Percentiles rank a stretch among this genome's conserved stretches.
phyloP scores from a whole-genome alignment of 495 filamentous ascomycete genomes.

The Pseudevernia furfuracea region DNA sequence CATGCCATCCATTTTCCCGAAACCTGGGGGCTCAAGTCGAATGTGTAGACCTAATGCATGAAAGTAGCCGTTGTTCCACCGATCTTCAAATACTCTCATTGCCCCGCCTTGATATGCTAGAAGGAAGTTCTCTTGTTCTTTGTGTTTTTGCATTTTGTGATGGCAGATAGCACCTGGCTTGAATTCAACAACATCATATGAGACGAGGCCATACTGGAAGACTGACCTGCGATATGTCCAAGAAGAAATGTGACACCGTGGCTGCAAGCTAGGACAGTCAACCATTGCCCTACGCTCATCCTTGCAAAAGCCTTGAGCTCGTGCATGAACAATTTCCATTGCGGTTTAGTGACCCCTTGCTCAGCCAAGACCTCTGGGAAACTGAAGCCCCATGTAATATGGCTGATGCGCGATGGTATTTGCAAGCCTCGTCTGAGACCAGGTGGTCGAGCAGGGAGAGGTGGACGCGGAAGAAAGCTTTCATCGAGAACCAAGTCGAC shows the following conservation, averaged over 20 bases:
- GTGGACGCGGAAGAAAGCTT: not conserved
- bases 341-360: not conserved
- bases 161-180: not conserved
- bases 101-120: not conserved
- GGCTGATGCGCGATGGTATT: conserved; percentile 12
- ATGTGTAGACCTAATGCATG: conserved; percentile 7
- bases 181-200: not conserved
- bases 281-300: conserved; percentile 8
- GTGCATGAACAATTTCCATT: conserved; percentile 7
- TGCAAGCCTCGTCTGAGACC: conserved; percentile 14
- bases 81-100: not conserved
- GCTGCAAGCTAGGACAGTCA: not conserved
- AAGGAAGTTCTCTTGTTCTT: conserved; percentile 11
- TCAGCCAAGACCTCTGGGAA: conserved; percentile 2
- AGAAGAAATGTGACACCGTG: not conserved
- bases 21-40: conserved; percentile 5
- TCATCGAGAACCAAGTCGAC: not conserved
- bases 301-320: conserved; percentile 1
- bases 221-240: not conserved
- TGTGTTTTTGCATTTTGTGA: not conserved
- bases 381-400: conserved; percentile 13
- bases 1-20: conserved; percentile 6
- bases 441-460: not conserved
- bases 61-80: conserved; percentile 13
- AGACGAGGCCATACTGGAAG: not conserved